Evolutionary conservation across 2,329 filamentous ascomycete genomes (phyloP), one percentile per base, ranked within the genome.

Genomic region (Alternaria sp.): DNA sequence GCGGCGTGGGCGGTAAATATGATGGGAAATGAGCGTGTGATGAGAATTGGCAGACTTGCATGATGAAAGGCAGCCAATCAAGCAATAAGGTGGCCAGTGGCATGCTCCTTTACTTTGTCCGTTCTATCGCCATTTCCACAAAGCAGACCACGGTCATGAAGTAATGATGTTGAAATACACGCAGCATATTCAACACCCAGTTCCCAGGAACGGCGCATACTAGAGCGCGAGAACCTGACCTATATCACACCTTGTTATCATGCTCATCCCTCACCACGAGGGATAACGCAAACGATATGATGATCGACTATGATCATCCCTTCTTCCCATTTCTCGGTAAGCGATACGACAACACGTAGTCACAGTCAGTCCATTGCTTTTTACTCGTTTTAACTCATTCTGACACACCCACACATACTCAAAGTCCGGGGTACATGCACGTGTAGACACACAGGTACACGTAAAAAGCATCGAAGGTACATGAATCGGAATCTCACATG

Each of bases 11-110:
- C 49, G 36, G 46, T 20, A 49, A 26, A 24, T 38, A 32, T 14
- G 34, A 34, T 30, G 36, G 49, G 49, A 52, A 52, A 52, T 52
- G 49, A 52, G 36, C 28, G 28, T 55, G 52, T 55, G 51, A 55
- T 44, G 46, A 49, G 32, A 38, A 7, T 38, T n/a, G 32, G 46
- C 46, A 49, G 9, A 38, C 46, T 49, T 30, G 32, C 46, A 49
- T 49, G 32, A 49, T 36, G 9, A 12, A 24, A 24, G 20, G 3
- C 11, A 16, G 12, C 39, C 39, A 24, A 42, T 16, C 39, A 42
- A 42, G 22, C 20, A 16, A 18, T 16, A 11, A 5, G 38, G 20
- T 11, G 22, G 11, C 38, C 38, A 41, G 9, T 22, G 6, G 12
- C 38, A 20, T 41, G 22, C 18, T 22, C 7, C 18, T 41, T 41